A percentile compares a stretch with the other conserved stretches of the same genome.
phyloP scores from a whole-genome alignment of 805 yeast genomes.

The Saccharomycopsis microspora region DNA sequence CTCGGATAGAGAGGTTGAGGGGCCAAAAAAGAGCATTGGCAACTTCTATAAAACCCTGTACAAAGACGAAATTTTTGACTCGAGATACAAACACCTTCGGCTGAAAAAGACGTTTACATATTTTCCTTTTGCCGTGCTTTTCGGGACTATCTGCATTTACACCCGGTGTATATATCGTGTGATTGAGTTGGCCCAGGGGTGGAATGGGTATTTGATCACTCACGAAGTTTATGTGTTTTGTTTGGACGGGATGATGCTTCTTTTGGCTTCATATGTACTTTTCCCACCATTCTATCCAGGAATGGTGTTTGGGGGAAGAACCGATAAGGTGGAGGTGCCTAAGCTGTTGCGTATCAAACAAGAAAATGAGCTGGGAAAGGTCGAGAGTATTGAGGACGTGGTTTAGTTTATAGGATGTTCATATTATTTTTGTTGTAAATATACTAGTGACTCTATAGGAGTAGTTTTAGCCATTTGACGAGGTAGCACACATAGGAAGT shows the following conservation, averaged over 20 bases:
- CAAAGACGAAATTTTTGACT: conserved; percentile 23
- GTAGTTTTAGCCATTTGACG: too few relatives aligned
- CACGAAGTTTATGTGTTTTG: conserved; percentile 49
- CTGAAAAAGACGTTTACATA: conserved; percentile 25
- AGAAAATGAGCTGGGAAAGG: too few relatives aligned
- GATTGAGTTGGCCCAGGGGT: conserved; percentile 61
- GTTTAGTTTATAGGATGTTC: too few relatives aligned
- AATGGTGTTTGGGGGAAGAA: conserved; percentile 34
- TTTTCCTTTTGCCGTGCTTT: conserved; percentile 34
- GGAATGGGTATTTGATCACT: conserved; percentile 53
- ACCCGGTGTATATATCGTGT: conserved; percentile 66
- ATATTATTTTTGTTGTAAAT: too few relatives aligned
- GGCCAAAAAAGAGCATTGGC: neutral
- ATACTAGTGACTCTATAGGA: too few relatives aligned
- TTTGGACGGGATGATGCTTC: conserved; percentile 53
- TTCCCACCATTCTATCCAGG: conserved; percentile 50
- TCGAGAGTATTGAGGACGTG: too few relatives aligned
- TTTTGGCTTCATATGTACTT: conserved; percentile 36
- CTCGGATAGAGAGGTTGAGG: neutral
- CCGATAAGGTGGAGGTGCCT: conserved; percentile 18
- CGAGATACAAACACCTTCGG: conserved; percentile 27
- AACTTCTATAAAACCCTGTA: conserved; percentile 1
- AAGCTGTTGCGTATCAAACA: conserved; percentile 1
- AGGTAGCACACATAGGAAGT: too few relatives aligned
- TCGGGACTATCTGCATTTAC: conserved; percentile 42